phyloP scores from a whole-genome alignment of 257 asterid genomes.

The Fraxinus anomala region DNA sequence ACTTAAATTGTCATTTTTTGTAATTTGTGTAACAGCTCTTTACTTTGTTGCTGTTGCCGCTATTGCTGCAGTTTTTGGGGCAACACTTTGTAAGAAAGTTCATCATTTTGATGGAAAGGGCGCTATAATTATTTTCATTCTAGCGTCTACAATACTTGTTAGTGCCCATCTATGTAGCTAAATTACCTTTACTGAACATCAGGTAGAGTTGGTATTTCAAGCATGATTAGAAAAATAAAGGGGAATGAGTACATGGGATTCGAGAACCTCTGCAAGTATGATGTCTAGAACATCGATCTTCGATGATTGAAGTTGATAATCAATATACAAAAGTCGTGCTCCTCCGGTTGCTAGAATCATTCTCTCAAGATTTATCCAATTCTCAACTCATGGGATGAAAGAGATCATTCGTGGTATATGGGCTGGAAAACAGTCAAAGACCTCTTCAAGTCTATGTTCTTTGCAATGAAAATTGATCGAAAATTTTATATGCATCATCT shows the following conservation, averaged over 20 bases:
- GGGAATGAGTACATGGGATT: slow-evolving; percentile 87
- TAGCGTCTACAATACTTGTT: slow-evolving; percentile 81
- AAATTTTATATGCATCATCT: too few species aligned
- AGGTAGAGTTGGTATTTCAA: slow-evolving; percentile 93
- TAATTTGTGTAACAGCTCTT: slow-evolving; percentile 52
- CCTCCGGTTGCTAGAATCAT: neutral
- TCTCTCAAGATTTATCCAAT: neutral
- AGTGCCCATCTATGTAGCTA: slow-evolving; percentile 89
- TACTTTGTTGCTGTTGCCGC: slow-evolving; percentile 72
- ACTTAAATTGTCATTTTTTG: neutral
- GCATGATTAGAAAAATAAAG: slow-evolving; percentile 76
- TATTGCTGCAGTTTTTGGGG: slow-evolving; percentile 71
- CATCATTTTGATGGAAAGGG: slow-evolving; percentile 73
- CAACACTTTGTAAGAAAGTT: slow-evolving; percentile 77
- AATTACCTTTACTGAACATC: slow-evolving; percentile 18
- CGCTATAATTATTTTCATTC: slow-evolving; percentile 85
- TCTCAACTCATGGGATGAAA: too few species aligned
- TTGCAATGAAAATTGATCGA: too few species aligned
- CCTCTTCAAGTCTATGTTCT: too few species aligned
- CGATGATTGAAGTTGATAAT: neutral
- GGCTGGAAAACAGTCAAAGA: too few species aligned
- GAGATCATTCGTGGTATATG: too few species aligned
- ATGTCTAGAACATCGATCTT: slow-evolving; percentile 16
- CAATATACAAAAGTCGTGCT: neutral
- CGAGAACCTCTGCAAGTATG: slow-evolving; percentile 84